phyloP scores from a whole-genome alignment of 495 filamentous ascomycete genomes.

The Tetracladium setigerum region DNA sequence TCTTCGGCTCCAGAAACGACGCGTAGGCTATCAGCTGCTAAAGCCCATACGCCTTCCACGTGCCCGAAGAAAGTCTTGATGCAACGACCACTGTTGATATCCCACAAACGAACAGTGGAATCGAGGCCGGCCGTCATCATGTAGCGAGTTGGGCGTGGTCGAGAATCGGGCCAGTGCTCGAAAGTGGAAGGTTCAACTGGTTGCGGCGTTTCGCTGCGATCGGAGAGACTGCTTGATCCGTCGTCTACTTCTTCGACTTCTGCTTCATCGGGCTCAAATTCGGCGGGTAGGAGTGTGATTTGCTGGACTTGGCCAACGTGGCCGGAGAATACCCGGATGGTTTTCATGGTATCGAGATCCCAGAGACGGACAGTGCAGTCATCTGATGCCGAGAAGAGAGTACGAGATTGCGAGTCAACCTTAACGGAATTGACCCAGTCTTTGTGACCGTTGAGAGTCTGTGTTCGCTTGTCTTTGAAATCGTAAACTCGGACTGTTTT shows the following conservation, averaged over 20 bases:
- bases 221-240: constrained; percentile 27
- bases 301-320: constrained; percentile 95
- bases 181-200: background rate
- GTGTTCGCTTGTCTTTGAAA: constrained; percentile 74
- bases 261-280: constrained; percentile 80
- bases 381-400: constrained; percentile 86
- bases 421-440: constrained; percentile 94
- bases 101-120: constrained; percentile 88
- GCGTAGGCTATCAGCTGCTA: constrained; percentile 84
- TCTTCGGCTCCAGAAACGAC: constrained; percentile 88
- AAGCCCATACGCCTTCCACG: constrained; percentile 90
- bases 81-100: constrained; percentile 72
- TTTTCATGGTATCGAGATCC: constrained; percentile 77
- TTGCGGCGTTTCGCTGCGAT: constrained; percentile 3
- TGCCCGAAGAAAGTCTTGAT: constrained; percentile 93
- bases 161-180: constrained; percentile 49
- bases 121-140: constrained; percentile 91
- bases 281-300: constrained; percentile 69
- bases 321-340: constrained; percentile 77
- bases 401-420: constrained; percentile 72
- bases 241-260: constrained; percentile 47
- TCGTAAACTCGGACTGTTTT: constrained; percentile 90
- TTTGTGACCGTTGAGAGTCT: constrained; percentile 70
- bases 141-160: constrained; percentile 71
- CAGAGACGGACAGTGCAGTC: constrained; percentile 89